These are phyloP conservation scores for Phytopythium kandeliae DNA, from an alignment of 352 stramenopile genomes.

Conservation along the genomic window DNA sequence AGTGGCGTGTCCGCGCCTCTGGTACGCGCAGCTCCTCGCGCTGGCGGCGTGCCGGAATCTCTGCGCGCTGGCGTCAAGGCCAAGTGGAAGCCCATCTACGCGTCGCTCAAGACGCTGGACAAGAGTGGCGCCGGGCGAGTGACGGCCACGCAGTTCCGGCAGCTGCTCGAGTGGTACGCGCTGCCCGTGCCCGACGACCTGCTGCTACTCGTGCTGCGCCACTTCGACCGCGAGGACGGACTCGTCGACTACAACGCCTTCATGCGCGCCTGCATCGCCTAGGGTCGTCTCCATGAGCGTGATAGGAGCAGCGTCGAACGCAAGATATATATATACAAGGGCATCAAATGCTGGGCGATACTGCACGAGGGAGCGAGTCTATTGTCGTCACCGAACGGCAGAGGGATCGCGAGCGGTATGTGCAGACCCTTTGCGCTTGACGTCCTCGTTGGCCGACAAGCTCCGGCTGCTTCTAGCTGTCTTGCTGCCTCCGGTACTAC, in stretches of 20 bases:
- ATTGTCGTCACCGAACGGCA: neutral
- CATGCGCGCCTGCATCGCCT: conserved; percentile 55
- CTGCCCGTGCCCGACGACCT: conserved; percentile 41
- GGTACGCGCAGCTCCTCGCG: neutral
- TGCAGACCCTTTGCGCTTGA: conserved; percentile 1
- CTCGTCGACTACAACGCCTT: conserved; percentile 73
- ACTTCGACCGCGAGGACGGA: conserved; percentile 57
- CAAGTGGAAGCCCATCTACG: conserved; percentile 74
- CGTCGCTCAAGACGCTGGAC: conserved; percentile 59
- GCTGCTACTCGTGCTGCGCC: conserved; percentile 52
- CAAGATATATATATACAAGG: neutral
- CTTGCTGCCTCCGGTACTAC: neutral
- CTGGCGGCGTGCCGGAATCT: conserved; percentile 25
- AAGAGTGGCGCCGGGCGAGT: conserved; percentile 44
- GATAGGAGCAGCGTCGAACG: neutral
- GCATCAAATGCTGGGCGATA: no score
- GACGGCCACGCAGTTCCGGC: conserved; percentile 56
- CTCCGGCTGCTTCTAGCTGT: neutral
- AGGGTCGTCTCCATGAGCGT: neutral
- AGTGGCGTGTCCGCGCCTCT: conserved; percentile 9
- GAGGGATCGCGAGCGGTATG: neutral
- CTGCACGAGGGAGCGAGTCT: neutral
- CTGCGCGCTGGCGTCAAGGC: conserved; percentile 46
- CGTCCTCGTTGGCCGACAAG: neutral
- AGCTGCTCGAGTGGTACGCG: conserved; percentile 71